These are phyloP conservation scores for Talaromyces sp. DNA, from an alignment of 2,329 filamentous ascomycete genomes.

Conservation along the genomic window DNA sequence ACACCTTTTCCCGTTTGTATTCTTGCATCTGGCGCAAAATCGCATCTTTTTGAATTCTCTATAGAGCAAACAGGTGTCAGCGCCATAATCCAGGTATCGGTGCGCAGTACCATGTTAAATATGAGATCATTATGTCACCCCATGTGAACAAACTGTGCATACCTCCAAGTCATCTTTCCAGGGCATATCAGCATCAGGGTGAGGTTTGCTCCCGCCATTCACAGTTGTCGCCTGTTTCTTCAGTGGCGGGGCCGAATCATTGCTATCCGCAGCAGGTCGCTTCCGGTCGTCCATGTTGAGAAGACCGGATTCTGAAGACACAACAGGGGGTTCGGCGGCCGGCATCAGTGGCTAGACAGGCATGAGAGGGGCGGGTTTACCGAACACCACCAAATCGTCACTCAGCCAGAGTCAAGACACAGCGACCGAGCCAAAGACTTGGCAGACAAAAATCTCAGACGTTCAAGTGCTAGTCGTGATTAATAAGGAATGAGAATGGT, in stretches of 20 bases:
- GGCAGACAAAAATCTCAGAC: conserved; percentile 3
- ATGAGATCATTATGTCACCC: not conserved
- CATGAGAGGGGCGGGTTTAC: conserved; percentile 33
- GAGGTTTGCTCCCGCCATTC: conserved; percentile 71
- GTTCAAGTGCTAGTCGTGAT: conserved; percentile 11
- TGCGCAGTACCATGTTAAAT: not conserved
- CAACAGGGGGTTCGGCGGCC: conserved; percentile 75
- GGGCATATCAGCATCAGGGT: conserved; percentile 69
- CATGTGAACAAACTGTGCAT: conserved; percentile 48
- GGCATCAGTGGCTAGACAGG: conserved; percentile 74
- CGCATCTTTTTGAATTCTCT: conserved; percentile 94
- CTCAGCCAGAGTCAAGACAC: conserved; percentile 33
- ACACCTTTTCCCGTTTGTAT: conserved; percentile 87
- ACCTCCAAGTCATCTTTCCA: conserved; percentile 74
- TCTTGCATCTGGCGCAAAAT: conserved; percentile 98
- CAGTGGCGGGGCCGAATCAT: conserved; percentile 83
- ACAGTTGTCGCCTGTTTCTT: conserved; percentile 81
- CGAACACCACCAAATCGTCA: conserved; percentile 39
- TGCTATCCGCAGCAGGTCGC: conserved; percentile 79
- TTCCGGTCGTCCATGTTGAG: conserved; percentile 99
- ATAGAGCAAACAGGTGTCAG: conserved; percentile 33
- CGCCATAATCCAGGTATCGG: conserved; percentile 26
- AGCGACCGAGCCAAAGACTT: conserved; percentile 20
- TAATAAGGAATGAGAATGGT: conserved; percentile 25
- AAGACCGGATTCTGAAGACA: conserved; percentile 76